A percentile compares a stretch with the other conserved stretches of the same genome.
phyloP scores from a whole-genome alignment of 257 asterid species.

The Ehretia macrophylla region DNA sequence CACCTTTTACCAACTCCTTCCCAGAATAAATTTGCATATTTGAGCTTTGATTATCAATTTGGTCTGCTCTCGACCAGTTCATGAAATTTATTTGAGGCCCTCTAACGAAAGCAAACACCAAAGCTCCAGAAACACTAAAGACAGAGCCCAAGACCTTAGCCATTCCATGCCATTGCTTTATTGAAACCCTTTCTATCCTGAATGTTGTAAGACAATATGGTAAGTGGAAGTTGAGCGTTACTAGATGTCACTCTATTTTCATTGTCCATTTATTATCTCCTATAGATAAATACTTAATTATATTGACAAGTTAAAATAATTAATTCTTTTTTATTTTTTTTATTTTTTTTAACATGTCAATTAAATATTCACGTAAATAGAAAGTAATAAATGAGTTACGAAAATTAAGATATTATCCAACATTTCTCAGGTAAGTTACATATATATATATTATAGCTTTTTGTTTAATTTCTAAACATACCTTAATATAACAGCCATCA shows the following conservation, averaged over 20 bases:
- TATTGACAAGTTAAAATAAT: too few species aligned
- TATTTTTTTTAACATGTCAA: too few species aligned
- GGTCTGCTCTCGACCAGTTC: conserved; percentile 16
- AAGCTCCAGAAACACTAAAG: conserved; percentile 46
- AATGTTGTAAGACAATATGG: background rate
- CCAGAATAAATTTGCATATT: conserved; percentile 3
- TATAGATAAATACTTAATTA: too few species aligned
- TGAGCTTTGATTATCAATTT: background rate
- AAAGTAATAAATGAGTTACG: too few species aligned
- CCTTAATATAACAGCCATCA: conserved; percentile 19
- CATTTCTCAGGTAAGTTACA: too few species aligned
- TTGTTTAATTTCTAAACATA: too few species aligned
- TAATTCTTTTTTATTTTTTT: too few species aligned
- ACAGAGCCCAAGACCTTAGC: conserved; percentile 12
- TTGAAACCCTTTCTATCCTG: conserved; percentile 11
- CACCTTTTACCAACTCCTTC: conserved; percentile 46
- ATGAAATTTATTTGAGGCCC: conserved; percentile 44
- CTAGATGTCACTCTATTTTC: too few species aligned
- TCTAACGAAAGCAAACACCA: conserved; percentile 58
- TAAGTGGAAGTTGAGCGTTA: too few species aligned
- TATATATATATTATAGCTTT: too few species aligned
- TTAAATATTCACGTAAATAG: background rate
- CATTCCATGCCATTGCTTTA: conserved; percentile 14
- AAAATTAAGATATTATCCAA: too few species aligned
- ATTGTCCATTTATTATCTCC: too few species aligned